Evolutionary conservation across 1,139 yeast genomes (phyloP), one percentile per base, ranked within the genome.

Genomic region (Saccharomycopsis hybrid): DNA sequence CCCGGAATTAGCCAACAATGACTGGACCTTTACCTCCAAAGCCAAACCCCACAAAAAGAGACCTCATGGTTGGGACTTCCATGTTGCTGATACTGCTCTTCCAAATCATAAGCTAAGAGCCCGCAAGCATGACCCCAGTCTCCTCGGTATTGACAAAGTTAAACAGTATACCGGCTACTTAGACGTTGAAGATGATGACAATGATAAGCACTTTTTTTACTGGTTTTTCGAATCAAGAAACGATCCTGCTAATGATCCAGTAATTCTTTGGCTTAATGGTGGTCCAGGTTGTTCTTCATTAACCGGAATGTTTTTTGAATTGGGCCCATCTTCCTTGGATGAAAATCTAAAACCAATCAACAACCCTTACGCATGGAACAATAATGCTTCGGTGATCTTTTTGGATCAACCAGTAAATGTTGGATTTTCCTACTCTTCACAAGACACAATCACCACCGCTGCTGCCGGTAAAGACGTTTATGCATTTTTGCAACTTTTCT

Each of bases 401-500:
- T 69, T 82, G 58, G 89, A 82, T 61, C 88, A 82, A 66, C 89
- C 89, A 5, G 82, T 81, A 46, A 82, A 82, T 51, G 86, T 80
- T 32, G 96, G 95, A 24, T 85, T 80, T 65, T 84, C 94, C 1
- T 82, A 82, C 64, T 77, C 85, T 37, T 74, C 73, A 27, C 58
- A 76, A 28, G 68, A 70, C 37, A 80, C 85, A 37, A 67, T 73
- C 32, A 73, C 75, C 58, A 82, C 92, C 45, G 80, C 77, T 13
- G 75, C 86, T 52, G 92, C 92, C 35, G 90, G 86, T 33, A 74
- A 76, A 61, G 95, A 87, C 59, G 89, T 85, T n/a, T 85, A 73
- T 63, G 79, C 83, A 4, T 86, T 87, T 62, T 72, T 86, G 62
- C 85, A 82, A 62, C 73, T 86, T 56, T 85, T 87, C 67, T 86